A percentile compares a stretch with the other conserved stretches of the same genome.
phyloP scores from a whole-genome alignment of 2,329 filamentous ascomycete species.

The Xylaria sp. region DNA sequence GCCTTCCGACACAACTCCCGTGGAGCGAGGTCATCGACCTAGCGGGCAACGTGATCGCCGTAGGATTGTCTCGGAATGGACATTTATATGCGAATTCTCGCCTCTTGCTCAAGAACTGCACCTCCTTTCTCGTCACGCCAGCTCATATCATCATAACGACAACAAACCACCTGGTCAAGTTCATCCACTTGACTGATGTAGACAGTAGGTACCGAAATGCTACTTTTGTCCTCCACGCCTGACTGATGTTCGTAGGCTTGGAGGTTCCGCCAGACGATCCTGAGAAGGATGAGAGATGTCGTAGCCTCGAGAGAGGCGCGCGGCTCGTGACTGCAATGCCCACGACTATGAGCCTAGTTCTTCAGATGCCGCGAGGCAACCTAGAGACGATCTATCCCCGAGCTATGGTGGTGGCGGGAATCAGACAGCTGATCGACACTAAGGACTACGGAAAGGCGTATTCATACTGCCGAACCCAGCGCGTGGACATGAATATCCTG shows the following conservation, averaged over 20 bases:
- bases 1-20: constrained; percentile 52
- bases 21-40: constrained; percentile 54
- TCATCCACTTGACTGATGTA: constrained; percentile 75
- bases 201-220: constrained; percentile 56
- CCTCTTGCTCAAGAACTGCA: constrained; percentile 81
- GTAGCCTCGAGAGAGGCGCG: constrained; percentile 88
- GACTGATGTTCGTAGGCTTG: constrained; percentile 60
- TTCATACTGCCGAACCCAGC: constrained; percentile 83
- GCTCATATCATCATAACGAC: constrained; percentile 91
- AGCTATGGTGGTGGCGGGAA: constrained; percentile 88
- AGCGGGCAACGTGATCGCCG: constrained; percentile 46
- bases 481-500: constrained; percentile 97
- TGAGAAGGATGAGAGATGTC: constrained; percentile 87
- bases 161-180: constrained; percentile 89
- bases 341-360: constrained; percentile 78
- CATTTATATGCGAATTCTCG: constrained; percentile 77
- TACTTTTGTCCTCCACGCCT: background rate
- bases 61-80: constrained; percentile 75
- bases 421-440: constrained; percentile 76
- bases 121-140: constrained; percentile 81
- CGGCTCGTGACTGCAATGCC: constrained; percentile 88
- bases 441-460: constrained; percentile 86
- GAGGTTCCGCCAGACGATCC: constrained; percentile 86
- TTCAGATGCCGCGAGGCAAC: constrained; percentile 97
- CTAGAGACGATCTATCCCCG: constrained; percentile 93